Percentiles rank a stretch among this genome's conserved stretches.
phyloP scores from a whole-genome alignment of 208 protist species.

The Leishmania tarentolae region DNA sequence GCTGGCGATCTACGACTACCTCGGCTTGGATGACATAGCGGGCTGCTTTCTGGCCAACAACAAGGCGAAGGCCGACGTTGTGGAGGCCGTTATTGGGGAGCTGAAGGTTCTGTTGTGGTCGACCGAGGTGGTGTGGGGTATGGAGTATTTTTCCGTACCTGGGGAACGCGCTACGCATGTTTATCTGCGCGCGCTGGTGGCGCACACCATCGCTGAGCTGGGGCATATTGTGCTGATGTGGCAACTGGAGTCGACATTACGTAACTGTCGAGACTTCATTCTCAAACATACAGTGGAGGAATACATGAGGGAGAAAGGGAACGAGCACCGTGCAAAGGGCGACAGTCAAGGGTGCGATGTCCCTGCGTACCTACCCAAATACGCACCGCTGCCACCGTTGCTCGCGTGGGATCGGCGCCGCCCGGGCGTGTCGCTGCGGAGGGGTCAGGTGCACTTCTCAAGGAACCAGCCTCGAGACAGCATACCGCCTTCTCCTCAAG shows the following conservation, averaged over 20 bases:
- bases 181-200: conserved; percentile 57
- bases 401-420: conserved; percentile 20
- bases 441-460: background rate
- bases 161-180: conserved; percentile 27
- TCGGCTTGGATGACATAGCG: conserved; percentile 65
- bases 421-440: background rate
- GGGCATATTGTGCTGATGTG: conserved; percentile 82
- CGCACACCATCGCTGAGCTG: conserved; percentile 79
- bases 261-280: conserved; percentile 29
- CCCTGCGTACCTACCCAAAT: conserved; percentile 24
- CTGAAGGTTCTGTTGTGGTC: conserved; percentile 78
- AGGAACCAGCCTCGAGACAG: background rate
- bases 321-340: background rate
- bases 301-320: background rate
- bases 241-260: conserved; percentile 57
- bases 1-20: conserved; percentile 81
- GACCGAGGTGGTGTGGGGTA: conserved; percentile 38
- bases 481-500: conserved; percentile 2
- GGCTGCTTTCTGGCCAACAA: conserved; percentile 57
- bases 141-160: conserved; percentile 28
- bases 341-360: conserved; percentile 6
- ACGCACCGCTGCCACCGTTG: conserved; percentile 46
- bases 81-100: conserved; percentile 86
- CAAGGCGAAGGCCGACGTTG: conserved; percentile 85
- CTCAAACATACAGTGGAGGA: conserved; percentile 10